Evolutionary conservation across 176 grass and related monocot species (phyloP).

Genomic region (Cenchrus fungigraminus): DNA sequence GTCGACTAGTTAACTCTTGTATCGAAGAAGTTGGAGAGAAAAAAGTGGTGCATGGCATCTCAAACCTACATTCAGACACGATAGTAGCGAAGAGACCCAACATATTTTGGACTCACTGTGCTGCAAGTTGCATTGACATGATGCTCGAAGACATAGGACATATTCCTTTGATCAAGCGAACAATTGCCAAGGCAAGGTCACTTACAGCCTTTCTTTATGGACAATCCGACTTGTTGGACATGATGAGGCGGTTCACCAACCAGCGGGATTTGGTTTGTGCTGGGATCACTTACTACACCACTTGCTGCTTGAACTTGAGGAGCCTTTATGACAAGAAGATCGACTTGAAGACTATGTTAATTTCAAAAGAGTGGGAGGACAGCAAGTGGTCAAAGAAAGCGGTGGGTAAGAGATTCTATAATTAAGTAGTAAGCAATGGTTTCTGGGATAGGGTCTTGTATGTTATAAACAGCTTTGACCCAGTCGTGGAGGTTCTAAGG

Average conservation of each 20-base stretch:
- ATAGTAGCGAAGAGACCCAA: not conserved
- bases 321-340: slow-evolving; percentile 36
- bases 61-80: not conserved
- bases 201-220: slow-evolving; percentile 35
- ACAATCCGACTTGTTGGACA: not conserved
- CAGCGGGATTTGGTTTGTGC: slow-evolving; percentile 27
- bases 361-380: slow-evolving; percentile 42
- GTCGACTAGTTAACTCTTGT: slow-evolving; percentile 26
- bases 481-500: slow-evolving; percentile 19
- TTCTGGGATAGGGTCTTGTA: slow-evolving; percentile 24
- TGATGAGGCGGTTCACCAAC: slow-evolving; percentile 15
- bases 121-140: not conserved
- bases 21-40: slow-evolving; percentile 37
- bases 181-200: slow-evolving; percentile 27
- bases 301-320: slow-evolving; percentile 29
- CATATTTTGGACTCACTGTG: slow-evolving; percentile 29
- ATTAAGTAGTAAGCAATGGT: slow-evolving; percentile 26
- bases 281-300: slow-evolving; percentile 16
- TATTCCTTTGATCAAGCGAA: slow-evolving; percentile 22
- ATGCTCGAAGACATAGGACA: slow-evolving; percentile 37
- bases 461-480: slow-evolving; percentile 39
- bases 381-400: slow-evolving; percentile 22
- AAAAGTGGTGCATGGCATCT: slow-evolving; percentile 24
- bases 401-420: slow-evolving; percentile 35
- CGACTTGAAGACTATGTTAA: slow-evolving; percentile 39